Evolutionary conservation across 2,329 filamentous ascomycete species (phyloP), one percentile per base, ranked within the genome.

Genomic region (Monosporascus sp.): DNA sequence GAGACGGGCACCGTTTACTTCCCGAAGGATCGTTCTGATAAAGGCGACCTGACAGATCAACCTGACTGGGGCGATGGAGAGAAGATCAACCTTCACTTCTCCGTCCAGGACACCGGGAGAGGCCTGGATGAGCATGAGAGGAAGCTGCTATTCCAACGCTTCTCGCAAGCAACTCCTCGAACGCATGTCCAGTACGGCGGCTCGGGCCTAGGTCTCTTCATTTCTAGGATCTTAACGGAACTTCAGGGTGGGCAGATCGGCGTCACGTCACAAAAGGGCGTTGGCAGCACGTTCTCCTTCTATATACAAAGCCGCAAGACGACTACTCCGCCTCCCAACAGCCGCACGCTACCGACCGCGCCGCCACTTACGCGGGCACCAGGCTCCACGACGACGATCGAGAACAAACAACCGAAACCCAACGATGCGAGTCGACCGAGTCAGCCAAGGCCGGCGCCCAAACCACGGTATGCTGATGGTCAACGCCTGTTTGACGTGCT

Each of bases 191-290:
- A 87, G 57, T 89, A 89, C 56, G 86, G 86, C 22, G 86, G 86
- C 7, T 86, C 82, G 0, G 86, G 86, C 0, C 71, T 89, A 0
- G 86, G 86, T 0, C 72, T 92, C 1, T 91, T 90, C 71, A 91
- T 92, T 64, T 89, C 84, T 5, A 79, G 87, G 38, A 87, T 88
- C 60, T 72, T 92, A 48, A 88, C 86, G 2, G 87, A 91, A 65
- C 72, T 91, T 48, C 88, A 91, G 69, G 88, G 88, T 15, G 88
- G 88, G 2, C 86, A 90, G 64, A 89, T 91, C 51, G 87, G 87
- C 7, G 86, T 91, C 3, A 77, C 79, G 2, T 89, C 85, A 0
- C 73, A 81, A 55, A 79, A 83, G 53, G 87, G 85, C 14, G 75
- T 82, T 38, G 88, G 88, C 39, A 89, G 85, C 67, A 89, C 82